Evolutionary conservation across 306 rosid genomes (phyloP), one percentile per base, ranked within the genome.

Genomic region (Lupinus albus): DNA sequence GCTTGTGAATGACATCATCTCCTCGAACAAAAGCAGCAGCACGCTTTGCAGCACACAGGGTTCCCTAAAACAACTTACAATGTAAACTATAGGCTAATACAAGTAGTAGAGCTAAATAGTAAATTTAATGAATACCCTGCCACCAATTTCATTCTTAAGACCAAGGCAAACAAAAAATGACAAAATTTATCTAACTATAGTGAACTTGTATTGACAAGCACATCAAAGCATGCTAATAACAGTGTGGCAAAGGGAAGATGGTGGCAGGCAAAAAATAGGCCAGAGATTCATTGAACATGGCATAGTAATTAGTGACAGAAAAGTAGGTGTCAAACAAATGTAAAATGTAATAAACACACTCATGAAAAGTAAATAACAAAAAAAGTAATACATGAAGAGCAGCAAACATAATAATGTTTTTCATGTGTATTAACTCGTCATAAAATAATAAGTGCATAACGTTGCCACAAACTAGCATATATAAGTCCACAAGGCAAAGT

Each of bases 1-100:
- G 76, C 82, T 93, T 93, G 84, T 93, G 99, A 70, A 93, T 56
- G 71, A 90, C 95, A 78, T 85, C 96, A 75, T 88, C 99, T 67
- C 97, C 99, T 49, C 96, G 80, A 68, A 90, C 94, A 71, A 93
- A 93, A 64, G 88, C 80, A 35, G 84, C 86, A 61, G 97, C 97
- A 12, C 90, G 90, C 70, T 90, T 93, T 7, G 86, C 88, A 49
- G 99, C 99, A 82, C 79, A 81, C 10, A 75, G 80, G 42, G 97
- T 52, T 48, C 97, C 94, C 97, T 88, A 72, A 46, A 49, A 81
- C 51, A 70, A 60, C 75, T 30, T 70, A 39, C 10, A 17, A 25
- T 2, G 21, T 33, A 54, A 41, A 15, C 42, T 36, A 44, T 21
- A 50, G 38, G 42, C 33, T 52, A 25, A 64, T 35, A 6, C 39